Evolutionary conservation across 495 filamentous ascomycete species (phyloP).

Genomic region (Xanthoparmelia taractica): DNA sequence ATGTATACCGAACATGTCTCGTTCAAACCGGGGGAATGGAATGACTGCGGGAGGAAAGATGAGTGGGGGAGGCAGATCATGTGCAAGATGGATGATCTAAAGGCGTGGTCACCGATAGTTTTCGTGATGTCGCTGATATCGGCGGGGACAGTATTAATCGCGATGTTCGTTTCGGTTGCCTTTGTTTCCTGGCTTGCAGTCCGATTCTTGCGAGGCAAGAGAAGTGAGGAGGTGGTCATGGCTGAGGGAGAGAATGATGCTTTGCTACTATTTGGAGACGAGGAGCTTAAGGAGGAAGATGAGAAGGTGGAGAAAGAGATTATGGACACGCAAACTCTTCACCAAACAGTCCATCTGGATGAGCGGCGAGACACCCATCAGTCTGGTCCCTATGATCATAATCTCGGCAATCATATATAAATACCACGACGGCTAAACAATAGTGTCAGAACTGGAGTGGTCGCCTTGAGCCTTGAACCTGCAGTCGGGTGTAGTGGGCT

Average conservation of each 20-base stretch:
- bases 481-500: no score
- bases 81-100: neutral
- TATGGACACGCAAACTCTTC: neutral
- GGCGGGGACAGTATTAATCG: neutral
- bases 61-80: neutral
- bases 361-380: neutral
- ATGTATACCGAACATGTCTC: neutral
- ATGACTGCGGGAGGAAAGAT: neutral
- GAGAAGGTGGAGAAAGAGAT: neutral
- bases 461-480: neutral
- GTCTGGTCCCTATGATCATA: neutral
- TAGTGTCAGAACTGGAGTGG: no score
- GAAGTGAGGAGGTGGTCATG: neutral
- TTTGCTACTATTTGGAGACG: slow-evolving; percentile 4
- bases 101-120: neutral
- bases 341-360: neutral
- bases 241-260: neutral
- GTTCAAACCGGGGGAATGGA: neutral
- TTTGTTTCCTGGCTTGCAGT: neutral
- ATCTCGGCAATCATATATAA: no score
- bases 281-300: neutral
- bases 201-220: neutral
- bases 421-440: no score
- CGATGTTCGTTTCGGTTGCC: neutral
- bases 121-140: neutral